Base-by-base conservation (phyloP, 768 basidiomycete genomes). In the Heimioporus sp. region DNA sequence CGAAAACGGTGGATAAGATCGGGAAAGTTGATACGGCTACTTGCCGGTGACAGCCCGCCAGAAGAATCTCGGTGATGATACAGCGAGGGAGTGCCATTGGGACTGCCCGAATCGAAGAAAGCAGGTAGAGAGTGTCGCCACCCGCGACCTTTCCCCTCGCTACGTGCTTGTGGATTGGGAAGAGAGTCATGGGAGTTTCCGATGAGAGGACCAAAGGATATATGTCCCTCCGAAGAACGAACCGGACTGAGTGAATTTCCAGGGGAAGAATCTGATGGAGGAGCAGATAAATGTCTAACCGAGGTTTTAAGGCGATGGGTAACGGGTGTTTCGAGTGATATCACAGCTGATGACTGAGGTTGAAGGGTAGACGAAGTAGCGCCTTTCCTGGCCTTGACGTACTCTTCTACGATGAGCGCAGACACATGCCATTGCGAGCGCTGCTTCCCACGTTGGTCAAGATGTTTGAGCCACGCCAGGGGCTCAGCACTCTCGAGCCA, bases 401-500 rank as follows among this genome's bases (percentile, higher is more conserved):
- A 88, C 63, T 88, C 82, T 65, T 90, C 85, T 54, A 85, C 73
- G 12, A 87, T 78, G 46, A 86, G 70, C 4, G 89, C 87, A 10
- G 87, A 82, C 43, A 90, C 62, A 63, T 83, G 74, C 83, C 86
- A 84, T 4, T 76, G 77, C 37, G 78, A 74, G 38, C 79, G 75
- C 44, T 62, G 71, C 41, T 59, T 64, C 37, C 66, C 66, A 48
- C 64, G 75, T 53, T 73, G 81, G 43, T 84, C 79, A 43, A 81
- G 62, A 51, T 89, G 85, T 59, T 81, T 86, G 28, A 90, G 69
- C 89, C 88, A 91, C 8, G 82, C 81, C 42, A 86, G 73, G 8
- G 88, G 86, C 61, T 91, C 89, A 0, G 79, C 76, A 47, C 77
- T 76, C 49, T 86, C 86, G 21, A 90, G 63, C 24, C 78, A 73